Base-by-base conservation (phyloP, 1,284 basidiomycete species). In the Schizopora paradoxa region DNA sequence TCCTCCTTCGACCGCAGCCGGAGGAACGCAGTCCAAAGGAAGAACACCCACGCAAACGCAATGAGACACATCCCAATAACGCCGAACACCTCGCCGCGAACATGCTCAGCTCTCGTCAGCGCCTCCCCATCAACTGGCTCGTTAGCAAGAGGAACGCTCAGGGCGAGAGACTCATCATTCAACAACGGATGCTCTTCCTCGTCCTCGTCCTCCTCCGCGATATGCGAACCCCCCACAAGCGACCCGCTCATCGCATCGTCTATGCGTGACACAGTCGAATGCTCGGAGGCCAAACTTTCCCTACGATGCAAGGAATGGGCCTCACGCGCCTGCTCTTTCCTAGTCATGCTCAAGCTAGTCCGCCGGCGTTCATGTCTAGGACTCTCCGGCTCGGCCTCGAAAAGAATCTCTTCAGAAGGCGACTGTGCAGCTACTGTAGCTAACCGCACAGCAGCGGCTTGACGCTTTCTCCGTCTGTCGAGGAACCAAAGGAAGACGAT, bases 1-100 rank as follows among this genome's bases (percentile, higher is more conserved):
- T 50, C 48, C 33, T 50, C 46, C 48, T 50, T 50, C 11, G 67
- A 68, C 21, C 77, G 69, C 50, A 85, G 58, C 53, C 71, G 73
- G 45, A 73, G 58, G 69, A 70, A 80, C 0, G 79, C 83, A 7
- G 77, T 81, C 11, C 61, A 67, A 54, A 88, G 64, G 61, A 87
- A 87, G 51, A 86, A 62, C 40, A 74, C 56, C 86, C 86, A 88
- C 2, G 81, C 76, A 33, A 62, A 62, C 6, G 70, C 58, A 7
- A 87, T 73, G 31, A 82, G 60, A 2, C 56, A 50, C 6, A 60
- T 66, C 34, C 69, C 71, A 27, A 74, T 52, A 29, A 63, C 53
- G 14, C 73, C 68, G 52, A 77, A 82, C 1, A 76, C 22, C 50
- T 66, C 56, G 4, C 82, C 84, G 41, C 81, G 64, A 49, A 65